Evolutionary conservation across 75 land plant species (phyloP).

Genomic region (Gnetum montanum): DNA sequence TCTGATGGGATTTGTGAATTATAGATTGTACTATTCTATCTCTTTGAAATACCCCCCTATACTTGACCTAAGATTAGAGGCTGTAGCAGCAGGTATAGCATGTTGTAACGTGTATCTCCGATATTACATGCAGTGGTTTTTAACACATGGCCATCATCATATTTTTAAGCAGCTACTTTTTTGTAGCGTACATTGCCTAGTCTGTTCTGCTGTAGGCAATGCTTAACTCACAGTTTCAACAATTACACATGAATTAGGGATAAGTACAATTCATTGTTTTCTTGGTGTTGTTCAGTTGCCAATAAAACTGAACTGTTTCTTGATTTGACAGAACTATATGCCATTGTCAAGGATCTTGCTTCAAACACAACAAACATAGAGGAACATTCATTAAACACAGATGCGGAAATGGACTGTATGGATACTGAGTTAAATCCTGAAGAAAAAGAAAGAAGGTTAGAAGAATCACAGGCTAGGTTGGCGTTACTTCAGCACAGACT

Average conservation of each 20-base stretch:
- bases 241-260: too few relatives aligned
- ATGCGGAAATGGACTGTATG: constrained; percentile 2
- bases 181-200: too few relatives aligned
- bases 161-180: too few relatives aligned
- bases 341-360: constrained; percentile 59
- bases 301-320: too few relatives aligned
- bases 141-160: too few relatives aligned
- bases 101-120: too few relatives aligned
- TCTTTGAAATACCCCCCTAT: constrained; percentile 85
- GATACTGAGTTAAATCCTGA: constrained; percentile 33
- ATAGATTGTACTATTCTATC: constrained; percentile 70
- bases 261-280: too few relatives aligned
- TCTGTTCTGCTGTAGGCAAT: too few relatives aligned
- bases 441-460: constrained; percentile 16
- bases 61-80: constrained; percentile 75
- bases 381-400: not conserved
- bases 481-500: constrained; percentile 84
- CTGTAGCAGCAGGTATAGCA: constrained; percentile 75
- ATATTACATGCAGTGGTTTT: too few relatives aligned
- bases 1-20: constrained; percentile 77
- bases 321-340: constrained; percentile 73
- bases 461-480: constrained; percentile 49
- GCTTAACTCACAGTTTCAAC: too few relatives aligned
- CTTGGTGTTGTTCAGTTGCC: too few relatives aligned
- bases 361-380: constrained; percentile 18